phyloP scores from a whole-genome alignment of 306 rosid species.

The Heteromeles arbutifolia region DNA sequence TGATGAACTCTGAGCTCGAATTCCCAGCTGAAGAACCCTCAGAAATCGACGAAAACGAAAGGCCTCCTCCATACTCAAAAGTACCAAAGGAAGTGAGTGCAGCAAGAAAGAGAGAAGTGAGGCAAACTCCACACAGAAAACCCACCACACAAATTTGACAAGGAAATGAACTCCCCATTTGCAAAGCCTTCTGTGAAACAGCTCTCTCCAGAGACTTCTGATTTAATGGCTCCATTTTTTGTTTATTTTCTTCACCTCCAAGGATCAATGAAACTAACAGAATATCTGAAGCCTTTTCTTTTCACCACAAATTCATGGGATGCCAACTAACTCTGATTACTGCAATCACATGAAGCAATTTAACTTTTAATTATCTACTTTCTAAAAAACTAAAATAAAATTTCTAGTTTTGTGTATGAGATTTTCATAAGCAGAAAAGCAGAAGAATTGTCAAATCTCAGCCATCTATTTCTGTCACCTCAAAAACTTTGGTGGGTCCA shows the following conservation, averaged over 20 bases:
- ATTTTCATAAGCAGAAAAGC: not conserved
- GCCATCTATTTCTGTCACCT: constrained; percentile 12
- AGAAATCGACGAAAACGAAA: constrained; percentile 45
- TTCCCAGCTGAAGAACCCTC: constrained; percentile 28
- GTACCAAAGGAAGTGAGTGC: constrained; percentile 67
- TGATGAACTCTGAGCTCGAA: constrained; percentile 36
- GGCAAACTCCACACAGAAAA: constrained; percentile 76
- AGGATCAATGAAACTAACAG: not conserved
- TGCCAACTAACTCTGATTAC: constrained; percentile 31
- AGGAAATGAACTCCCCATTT: constrained; percentile 71
- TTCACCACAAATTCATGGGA: constrained; percentile 8
- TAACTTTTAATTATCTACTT: not conserved
- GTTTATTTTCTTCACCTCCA: not conserved
- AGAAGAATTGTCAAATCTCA: constrained; percentile 21
- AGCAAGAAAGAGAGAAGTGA: constrained; percentile 66
- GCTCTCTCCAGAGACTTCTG: constrained; percentile 67
- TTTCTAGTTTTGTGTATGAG: not conserved
- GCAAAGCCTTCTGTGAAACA: constrained; percentile 77
- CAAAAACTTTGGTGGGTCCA: constrained; percentile 24
- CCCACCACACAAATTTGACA: constrained; percentile 92
- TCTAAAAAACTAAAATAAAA: not conserved
- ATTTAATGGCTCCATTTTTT: constrained; percentile 38
- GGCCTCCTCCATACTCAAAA: constrained; percentile 47
- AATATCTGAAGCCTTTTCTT: not conserved
- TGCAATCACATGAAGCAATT: constrained; percentile 31